phyloP scores from a whole-genome alignment of 176 grass and related monocot species.

The Zoysia pacifica region DNA sequence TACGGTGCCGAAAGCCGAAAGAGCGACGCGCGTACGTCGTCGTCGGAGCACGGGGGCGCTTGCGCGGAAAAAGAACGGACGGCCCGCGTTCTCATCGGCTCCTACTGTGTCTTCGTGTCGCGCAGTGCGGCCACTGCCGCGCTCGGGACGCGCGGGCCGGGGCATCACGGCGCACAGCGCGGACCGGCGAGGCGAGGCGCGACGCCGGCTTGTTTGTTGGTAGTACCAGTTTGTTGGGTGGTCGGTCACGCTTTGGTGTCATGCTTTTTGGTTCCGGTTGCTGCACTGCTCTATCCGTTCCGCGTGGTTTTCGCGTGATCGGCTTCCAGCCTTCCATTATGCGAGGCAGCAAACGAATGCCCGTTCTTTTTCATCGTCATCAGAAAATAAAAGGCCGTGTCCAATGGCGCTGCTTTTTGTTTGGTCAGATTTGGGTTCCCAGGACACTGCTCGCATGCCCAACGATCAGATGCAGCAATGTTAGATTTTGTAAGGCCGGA shows the following conservation, averaged over 20 bases:
- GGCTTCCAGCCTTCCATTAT: too few species aligned
- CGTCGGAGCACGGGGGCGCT: neutral
- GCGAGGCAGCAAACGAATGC: too few species aligned
- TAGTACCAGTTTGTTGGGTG: neutral
- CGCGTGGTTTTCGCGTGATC: slow-evolving; percentile 5
- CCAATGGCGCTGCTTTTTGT: too few species aligned
- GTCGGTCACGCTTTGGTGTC: slow-evolving; percentile 9
- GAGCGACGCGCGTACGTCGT: neutral
- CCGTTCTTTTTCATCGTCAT: too few species aligned
- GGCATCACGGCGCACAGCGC: neutral
- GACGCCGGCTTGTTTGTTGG: neutral
- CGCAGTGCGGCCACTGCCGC: too few species aligned
- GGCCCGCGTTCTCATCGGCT: neutral
- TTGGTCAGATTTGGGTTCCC: neutral
- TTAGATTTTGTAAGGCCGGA: too few species aligned
- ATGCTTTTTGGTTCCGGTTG: slow-evolving; percentile 3
- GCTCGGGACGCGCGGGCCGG: neutral
- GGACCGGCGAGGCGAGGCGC: neutral
- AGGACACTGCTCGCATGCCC: neutral
- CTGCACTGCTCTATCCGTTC: neutral
- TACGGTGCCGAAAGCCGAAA: neutral
- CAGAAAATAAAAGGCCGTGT: too few species aligned
- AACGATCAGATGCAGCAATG: neutral
- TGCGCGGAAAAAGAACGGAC: slow-evolving; percentile 6
- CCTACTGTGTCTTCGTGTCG: neutral